Percentiles rank a stretch among this genome's conserved stretches.
These are phyloP conservation scores for Calonectria montana DNA, from an alignment of 2,329 filamentous ascomycete genomes.

Conservation along the genomic window DNA sequence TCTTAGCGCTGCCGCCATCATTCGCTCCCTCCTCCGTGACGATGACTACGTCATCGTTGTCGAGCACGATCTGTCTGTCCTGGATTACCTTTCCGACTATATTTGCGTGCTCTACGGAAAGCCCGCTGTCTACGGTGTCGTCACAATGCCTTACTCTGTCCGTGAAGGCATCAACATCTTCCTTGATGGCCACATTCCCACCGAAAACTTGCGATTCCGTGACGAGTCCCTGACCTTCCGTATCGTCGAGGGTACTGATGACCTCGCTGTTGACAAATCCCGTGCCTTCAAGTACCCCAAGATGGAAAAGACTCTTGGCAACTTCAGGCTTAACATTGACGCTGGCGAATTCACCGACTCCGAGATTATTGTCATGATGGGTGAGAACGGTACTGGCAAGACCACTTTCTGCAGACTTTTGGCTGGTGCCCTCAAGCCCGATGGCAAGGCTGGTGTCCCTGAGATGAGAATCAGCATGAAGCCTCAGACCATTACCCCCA, in stretches of 20 bases:
- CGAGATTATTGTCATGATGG: slow-evolving; percentile 99
- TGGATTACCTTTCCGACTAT: slow-evolving; percentile 98
- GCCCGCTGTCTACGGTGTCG: slow-evolving; percentile 96
- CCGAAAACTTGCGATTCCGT: slow-evolving; percentile 97
- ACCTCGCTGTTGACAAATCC: slow-evolving; percentile 85
- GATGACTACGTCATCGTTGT: slow-evolving; percentile 98
- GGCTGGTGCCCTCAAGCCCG: slow-evolving; percentile 92
- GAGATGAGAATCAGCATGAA: slow-evolving; percentile 99
- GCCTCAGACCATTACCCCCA: slow-evolving; percentile 98
- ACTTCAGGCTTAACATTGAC: slow-evolving; percentile 87
- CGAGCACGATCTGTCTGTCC: slow-evolving; percentile 97
- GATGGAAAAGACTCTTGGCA: slow-evolving; percentile 93
- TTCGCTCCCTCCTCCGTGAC: slow-evolving; percentile 87
- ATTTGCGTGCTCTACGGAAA: slow-evolving; percentile 97
- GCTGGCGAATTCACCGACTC: slow-evolving; percentile 93
- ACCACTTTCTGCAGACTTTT: slow-evolving; percentile 98
- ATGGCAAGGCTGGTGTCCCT: slow-evolving; percentile 81
- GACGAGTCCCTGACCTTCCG: slow-evolving; percentile 97
- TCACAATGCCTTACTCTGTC: slow-evolving; percentile 94
- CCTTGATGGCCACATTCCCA: slow-evolving; percentile 97
- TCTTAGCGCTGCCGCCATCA: slow-evolving; percentile 90
- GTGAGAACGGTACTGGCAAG: slow-evolving; percentile 99
- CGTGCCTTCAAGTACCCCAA: slow-evolving; percentile 88
- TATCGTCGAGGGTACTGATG: slow-evolving; percentile 88
- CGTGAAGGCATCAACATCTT: slow-evolving; percentile 99